phyloP scores from a whole-genome alignment of 345 rosid genomes.

The Moringa oleifera region DNA sequence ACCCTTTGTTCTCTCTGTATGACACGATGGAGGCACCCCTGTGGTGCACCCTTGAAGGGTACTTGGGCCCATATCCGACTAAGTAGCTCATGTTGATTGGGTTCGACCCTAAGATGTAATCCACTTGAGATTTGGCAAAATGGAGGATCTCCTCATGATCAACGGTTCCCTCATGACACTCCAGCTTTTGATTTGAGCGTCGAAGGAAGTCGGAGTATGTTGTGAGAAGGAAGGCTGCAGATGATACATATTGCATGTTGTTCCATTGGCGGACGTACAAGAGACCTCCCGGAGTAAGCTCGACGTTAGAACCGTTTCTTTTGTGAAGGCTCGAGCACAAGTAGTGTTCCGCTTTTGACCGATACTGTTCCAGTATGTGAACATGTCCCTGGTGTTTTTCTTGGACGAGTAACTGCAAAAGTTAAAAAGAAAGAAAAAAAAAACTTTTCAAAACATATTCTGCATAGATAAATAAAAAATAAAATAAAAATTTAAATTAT shows the following conservation, averaged over 20 bases:
- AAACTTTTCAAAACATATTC: too few species aligned
- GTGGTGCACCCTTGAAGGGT: conserved; percentile 81
- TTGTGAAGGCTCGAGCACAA: conserved; percentile 75
- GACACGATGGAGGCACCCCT: conserved; percentile 86
- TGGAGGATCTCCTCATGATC: conserved; percentile 39
- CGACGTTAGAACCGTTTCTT: conserved; percentile 50
- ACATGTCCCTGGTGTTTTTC: conserved; percentile 41
- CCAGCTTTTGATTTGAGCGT: conserved; percentile 30
- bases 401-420: conserved; percentile 46
- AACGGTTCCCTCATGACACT: conserved; percentile 37
- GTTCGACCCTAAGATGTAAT: conserved; percentile 78
- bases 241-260: conserved; percentile 91
- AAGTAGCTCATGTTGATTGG: conserved; percentile 83
- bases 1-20: conserved; percentile 62
- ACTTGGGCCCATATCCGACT: conserved; percentile 68
- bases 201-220: conserved; percentile 63
- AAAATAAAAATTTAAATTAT: too few species aligned
- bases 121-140: conserved; percentile 72
- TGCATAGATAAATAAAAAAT: too few species aligned
- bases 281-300: conserved; percentile 69
- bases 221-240: conserved; percentile 74
- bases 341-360: conserved; percentile 72
- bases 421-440: too few species aligned
- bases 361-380: conserved; percentile 42
- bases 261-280: conserved; percentile 88